Evolutionary conservation across 352 stramenopile genomes (phyloP), one percentile per base, ranked within the genome.

Genomic region (Phytophthora pinifolia): DNA sequence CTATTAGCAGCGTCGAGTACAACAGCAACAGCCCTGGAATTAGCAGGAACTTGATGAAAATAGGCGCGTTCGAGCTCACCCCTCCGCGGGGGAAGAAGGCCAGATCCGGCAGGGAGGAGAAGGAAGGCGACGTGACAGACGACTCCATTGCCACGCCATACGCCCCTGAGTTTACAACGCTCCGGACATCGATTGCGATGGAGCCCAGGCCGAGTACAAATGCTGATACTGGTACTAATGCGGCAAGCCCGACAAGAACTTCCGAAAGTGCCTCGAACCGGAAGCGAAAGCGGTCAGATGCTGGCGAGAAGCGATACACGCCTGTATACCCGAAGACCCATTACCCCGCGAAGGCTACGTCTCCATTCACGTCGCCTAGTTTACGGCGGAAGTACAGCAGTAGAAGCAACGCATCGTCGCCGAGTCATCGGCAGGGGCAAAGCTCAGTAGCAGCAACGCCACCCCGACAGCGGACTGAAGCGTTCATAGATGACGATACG

Each of bases 11-110:
- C 39, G 81, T 92, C 30, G 72, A 72, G n/a, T 67, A 55, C 37
- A 72, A 61, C 27, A 88, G 65, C 48, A 71, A 70, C 29, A 90
- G 76, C 32, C 83, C 83, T 6, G 67, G 66, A 13, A 72, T 92
- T 36, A 92, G 69, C 62, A 86, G 79, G 27, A 88, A 92, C 57
- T 54, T 92, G 25, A 89, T 90, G 79, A 88, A 92, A 45, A 76
- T 88, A 53, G 82, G 82, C 34, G 82, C 76, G 4, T 92, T 92
- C 22, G 83, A 90, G 56, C 85, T 78, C 52, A 88, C 83, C 9
- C 83, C 83, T 33, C 76, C 74, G 15, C 78, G 54, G 20, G 54
- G 38, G 2, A 66, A 67, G 17, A 79, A 64, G 30, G 50, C 65
- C 8, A 64, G 37, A 17, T 44, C 52, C 2, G 3, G 10, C 30